These are phyloP conservation scores for Cladosporium sp. DNA, from an alignment of 2,329 filamentous ascomycete species.

Conservation along the genomic window DNA sequence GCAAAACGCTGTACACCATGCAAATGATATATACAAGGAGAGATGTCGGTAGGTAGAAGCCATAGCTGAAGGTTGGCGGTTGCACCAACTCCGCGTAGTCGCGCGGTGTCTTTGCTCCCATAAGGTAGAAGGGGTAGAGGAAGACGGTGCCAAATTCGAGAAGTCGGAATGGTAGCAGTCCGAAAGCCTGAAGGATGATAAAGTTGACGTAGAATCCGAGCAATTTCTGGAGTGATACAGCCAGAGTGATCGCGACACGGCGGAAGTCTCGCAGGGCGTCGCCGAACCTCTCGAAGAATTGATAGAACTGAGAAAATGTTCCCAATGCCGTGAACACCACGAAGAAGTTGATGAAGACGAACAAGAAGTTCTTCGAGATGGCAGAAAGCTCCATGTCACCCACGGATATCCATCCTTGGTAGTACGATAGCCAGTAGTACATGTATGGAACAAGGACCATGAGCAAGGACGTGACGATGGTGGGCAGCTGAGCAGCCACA, in stretches of 20 bases:
- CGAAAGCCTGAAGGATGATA: constrained; percentile 89
- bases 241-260: constrained; percentile 70
- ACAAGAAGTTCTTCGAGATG: constrained; percentile 97
- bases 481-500: constrained; percentile 83
- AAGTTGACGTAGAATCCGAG: constrained; percentile 88
- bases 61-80: constrained; percentile 88
- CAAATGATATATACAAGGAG: constrained; percentile 93
- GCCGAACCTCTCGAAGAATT: constrained; percentile 59
- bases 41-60: constrained; percentile 90
- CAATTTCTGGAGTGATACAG: constrained; percentile 68
- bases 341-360: constrained; percentile 98
- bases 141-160: constrained; percentile 83
- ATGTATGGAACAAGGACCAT: constrained; percentile 89
- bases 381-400: constrained; percentile 91
- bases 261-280: constrained; percentile 75
- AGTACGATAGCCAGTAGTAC: constrained; percentile 87
- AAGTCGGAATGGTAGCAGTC: constrained; percentile 86
- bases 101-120: constrained; percentile 80
- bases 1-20: constrained; percentile 86
- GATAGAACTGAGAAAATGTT: constrained; percentile 64
- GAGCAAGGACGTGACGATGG: constrained; percentile 76
- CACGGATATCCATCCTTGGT: constrained; percentile 91
- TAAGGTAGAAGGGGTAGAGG: constrained; percentile 74
- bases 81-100: constrained; percentile 79
- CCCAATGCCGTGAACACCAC: constrained; percentile 87